Base-by-base conservation (phyloP, 192 early-diverging fungal genomes). In the Gorgonomyces haynaldii region DNA sequence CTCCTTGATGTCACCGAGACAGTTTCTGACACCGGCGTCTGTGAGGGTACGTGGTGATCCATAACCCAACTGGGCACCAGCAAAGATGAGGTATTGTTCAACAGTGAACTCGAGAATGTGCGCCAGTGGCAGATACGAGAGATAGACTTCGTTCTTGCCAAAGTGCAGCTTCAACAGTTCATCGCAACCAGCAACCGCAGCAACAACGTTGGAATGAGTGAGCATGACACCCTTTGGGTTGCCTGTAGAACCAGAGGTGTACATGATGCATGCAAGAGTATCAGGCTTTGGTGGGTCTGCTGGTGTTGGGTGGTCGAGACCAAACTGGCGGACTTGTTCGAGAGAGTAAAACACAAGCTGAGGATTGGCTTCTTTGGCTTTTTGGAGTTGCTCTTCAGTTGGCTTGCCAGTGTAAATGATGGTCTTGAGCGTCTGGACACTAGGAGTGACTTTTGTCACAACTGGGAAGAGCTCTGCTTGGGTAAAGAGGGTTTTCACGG, bases 141-240 rank as follows among this genome's bases (percentile, higher is more conserved):
- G 40, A 25, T 42, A 42, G 13, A 23, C 23, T 23, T 49, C 46
- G 8, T 38, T 16, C 1, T 20, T 12, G n/a, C 15, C 24, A 45
- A 52, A 35, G 12, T 17, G 0, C 20, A 26, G 22, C 17, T 24
- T 13, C 24, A 36, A 25, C 8, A 25, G 9, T 29, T 37, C 20
- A 52, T 17, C 24, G n/a, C 15, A 27, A 26, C 37, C 50, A 40
- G 39, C 21, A 19, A 52, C 40, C 40, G 27, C 79, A 45, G 93
- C 77, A 42, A 91, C 69, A 45, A 95, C 62, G 52, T 89, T 90
- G 42, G 67, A 58, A 57, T 97, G 89, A 37, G 81, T 73, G 7
- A 97, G 61, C 50, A 89, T 57, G 27, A 89, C 91, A 49, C 93
- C 93, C 62, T 92, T 92, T 36, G 94, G 91, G 62, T 79, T 79